A percentile compares a stretch with the other conserved stretches of the same genome.
Evolutionary conservation across 768 basidiomycete species (phyloP).

Genomic region (Galerina marginata): DNA sequence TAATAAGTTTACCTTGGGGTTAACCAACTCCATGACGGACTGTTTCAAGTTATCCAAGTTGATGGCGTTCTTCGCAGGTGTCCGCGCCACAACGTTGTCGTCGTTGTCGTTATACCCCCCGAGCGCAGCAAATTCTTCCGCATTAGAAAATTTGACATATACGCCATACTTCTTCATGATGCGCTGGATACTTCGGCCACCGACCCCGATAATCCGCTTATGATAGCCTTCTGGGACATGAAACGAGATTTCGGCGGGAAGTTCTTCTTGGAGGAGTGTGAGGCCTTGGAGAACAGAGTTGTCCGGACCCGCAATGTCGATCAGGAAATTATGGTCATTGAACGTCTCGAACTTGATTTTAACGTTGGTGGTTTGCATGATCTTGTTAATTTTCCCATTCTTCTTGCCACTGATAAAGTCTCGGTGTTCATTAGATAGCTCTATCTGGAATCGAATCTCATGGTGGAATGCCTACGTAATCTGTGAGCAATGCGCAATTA

Average conservation of each 20-base stretch:
- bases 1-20: constrained; percentile 73
- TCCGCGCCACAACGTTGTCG: constrained; percentile 98
- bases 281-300: constrained; percentile 87
- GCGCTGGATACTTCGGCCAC: constrained; percentile 95
- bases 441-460: constrained; percentile 97
- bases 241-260: constrained; percentile 99
- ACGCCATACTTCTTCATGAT: constrained; percentile 99
- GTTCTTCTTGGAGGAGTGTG: constrained; percentile 90
- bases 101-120: constrained; percentile 98
- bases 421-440: constrained; percentile 95
- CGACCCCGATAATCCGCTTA: constrained; percentile 98
- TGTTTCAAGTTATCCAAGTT: constrained; percentile 95
- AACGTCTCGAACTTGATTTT: constrained; percentile 99
- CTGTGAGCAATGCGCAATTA: constrained; percentile 4
- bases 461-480: constrained; percentile 82
- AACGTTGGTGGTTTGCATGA: constrained; percentile 96
- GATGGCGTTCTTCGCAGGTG: constrained; percentile 95
- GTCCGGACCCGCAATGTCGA: constrained; percentile 88
- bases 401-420: constrained; percentile 99
- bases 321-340: constrained; percentile 94
- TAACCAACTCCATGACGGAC: constrained; percentile 96
- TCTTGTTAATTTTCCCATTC: constrained; percentile 99
- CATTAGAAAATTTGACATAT: constrained; percentile 98
- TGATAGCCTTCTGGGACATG: constrained; percentile 98
- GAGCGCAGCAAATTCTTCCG: constrained; percentile 93